These are phyloP conservation scores for Obba rivulosa DNA, from an alignment of 768 basidiomycete species.

Conservation along the genomic window DNA sequence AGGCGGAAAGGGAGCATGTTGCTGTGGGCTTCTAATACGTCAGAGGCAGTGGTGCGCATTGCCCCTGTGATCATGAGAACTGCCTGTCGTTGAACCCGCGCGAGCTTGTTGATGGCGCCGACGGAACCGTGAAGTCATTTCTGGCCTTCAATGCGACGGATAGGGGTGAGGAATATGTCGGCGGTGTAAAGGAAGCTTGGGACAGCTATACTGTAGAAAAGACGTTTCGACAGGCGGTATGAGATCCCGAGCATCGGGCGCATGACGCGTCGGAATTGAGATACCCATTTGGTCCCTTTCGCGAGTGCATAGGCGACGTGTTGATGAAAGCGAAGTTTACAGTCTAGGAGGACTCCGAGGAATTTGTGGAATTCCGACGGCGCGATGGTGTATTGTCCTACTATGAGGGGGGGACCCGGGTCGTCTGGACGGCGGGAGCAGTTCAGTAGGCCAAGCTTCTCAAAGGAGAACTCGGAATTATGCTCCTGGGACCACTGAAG, in stretches of 20 bases:
- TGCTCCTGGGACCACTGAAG: conserved; percentile 24
- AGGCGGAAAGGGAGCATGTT: conserved; percentile 15
- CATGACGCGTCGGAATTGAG: conserved; percentile 18
- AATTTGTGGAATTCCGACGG: conserved; percentile 18
- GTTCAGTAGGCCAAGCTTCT: no score
- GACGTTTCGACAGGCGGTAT: conserved; percentile 8
- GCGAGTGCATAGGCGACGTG: conserved; percentile 12
- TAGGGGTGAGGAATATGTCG: conserved; percentile 2
- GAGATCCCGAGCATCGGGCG: conserved; percentile 16
- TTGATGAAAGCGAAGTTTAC: conserved; percentile 21
- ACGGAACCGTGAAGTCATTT: not conserved
- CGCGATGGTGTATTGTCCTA: conserved; percentile 13
- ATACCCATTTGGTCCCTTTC: conserved; percentile 20
- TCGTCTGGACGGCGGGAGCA: not conserved
- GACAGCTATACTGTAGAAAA: conserved; percentile 22
- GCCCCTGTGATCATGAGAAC: conserved; percentile 17
- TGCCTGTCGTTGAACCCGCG: conserved; percentile 18
- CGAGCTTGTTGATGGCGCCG: conserved; percentile 6
- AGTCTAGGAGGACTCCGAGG: conserved; percentile 29
- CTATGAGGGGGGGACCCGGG: conserved; percentile 4
- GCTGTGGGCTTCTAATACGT: conserved; percentile 17
- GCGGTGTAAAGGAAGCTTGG: conserved; percentile 28
- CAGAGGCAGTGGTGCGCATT: conserved; percentile 17
- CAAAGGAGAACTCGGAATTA: no score
- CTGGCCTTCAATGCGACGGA: conserved; percentile 1